A percentile compares a stretch with the other conserved stretches of the same genome.
These are phyloP conservation scores for Quercus rubra DNA, from an alignment of 306 rosid genomes.

Conservation along the genomic window DNA sequence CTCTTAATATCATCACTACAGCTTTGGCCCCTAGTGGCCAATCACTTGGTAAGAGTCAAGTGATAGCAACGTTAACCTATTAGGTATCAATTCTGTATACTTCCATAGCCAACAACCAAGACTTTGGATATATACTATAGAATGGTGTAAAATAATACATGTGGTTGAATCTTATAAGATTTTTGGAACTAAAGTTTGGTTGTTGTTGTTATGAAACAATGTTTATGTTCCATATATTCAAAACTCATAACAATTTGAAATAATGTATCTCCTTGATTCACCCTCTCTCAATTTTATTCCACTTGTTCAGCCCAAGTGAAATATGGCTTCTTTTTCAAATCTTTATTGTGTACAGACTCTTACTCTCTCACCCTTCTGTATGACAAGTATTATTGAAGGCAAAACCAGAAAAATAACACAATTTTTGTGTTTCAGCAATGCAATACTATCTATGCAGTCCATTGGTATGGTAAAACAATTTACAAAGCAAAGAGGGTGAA, in stretches of 20 bases:
- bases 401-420: too few relatives aligned
- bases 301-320: background rate
- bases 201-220: too few relatives aligned
- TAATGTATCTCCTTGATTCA: background rate
- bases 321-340: conserved; percentile 2
- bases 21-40: background rate
- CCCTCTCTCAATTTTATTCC: too few relatives aligned
- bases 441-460: background rate
- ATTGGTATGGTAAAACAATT: background rate
- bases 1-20: background rate
- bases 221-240: background rate
- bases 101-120: background rate
- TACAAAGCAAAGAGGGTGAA: background rate
- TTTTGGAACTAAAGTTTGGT: too few relatives aligned
- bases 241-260: background rate
- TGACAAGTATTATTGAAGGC: background rate
- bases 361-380: background rate
- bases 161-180: too few relatives aligned
- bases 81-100: background rate
- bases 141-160: too few relatives aligned
- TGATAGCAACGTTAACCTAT: background rate
- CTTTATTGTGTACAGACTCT: background rate
- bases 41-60: background rate
- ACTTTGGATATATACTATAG: too few relatives aligned
- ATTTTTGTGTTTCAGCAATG: too few relatives aligned